Conservation (phyloP, 2,329 filamentous ascomycete genomes). For the Aspergillus novoparasiticus region DNA sequence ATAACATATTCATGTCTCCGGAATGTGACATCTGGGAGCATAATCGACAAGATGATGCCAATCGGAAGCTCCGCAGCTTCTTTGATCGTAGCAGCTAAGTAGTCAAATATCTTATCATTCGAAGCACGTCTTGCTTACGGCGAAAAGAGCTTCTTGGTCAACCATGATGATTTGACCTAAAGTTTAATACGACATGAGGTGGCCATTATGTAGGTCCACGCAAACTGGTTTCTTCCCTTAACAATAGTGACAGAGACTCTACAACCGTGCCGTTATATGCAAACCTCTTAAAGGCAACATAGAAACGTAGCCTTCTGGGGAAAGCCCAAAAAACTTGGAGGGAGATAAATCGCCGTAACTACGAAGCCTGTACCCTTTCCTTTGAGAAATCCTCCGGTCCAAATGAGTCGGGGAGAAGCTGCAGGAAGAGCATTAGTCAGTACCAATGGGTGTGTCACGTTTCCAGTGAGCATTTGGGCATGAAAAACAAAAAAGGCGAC, state of each 20-base stretch:
- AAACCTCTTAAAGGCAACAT: not conserved
- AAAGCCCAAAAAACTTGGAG: not conserved
- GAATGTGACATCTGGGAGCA: not conserved
- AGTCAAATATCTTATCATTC: not conserved
- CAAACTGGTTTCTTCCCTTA: not conserved
- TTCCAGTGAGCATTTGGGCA: conserved; percentile 1
- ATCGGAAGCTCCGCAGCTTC: not conserved
- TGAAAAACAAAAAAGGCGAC: not conserved
- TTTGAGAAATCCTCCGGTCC: conserved; percentile 61
- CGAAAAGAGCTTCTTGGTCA: not conserved
- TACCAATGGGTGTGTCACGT: not conserved
- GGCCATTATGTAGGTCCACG: not conserved
- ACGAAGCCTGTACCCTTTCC: not conserved
- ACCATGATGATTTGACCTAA: not conserved
- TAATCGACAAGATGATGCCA: not conserved
- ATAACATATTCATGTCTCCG: not conserved
- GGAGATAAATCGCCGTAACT: not conserved
- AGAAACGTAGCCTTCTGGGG: not conserved
- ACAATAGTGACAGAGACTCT: not conserved
- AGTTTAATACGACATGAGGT: not conserved
- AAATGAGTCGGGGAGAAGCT: conserved; percentile 71
- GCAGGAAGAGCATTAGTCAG: not conserved
- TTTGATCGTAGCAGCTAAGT: not conserved
- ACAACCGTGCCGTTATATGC: not conserved
- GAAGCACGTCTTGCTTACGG: not conserved